Base-by-base conservation (phyloP, 1,284 basidiomycete genomes). In the Phellopilus nigrolimitatus region DNA sequence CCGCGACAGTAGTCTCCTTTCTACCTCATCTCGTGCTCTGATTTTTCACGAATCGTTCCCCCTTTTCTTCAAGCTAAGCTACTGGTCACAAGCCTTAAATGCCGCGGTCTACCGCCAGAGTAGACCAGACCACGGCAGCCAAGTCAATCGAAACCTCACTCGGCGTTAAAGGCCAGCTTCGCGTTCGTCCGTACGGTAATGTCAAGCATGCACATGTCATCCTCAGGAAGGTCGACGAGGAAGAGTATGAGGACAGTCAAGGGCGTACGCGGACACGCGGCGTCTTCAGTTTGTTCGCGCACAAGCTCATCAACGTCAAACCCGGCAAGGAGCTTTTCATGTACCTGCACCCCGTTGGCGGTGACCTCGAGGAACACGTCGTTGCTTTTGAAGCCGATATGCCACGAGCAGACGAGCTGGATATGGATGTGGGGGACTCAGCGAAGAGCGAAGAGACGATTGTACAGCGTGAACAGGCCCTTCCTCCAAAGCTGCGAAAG, bases 321-420 rank as follows among this genome's bases (percentile, higher is more conserved):
- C 47, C 53, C 22, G 53, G 53, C 19, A 54, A 54, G 33, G 53
- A 54, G 27, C 41, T 54, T 17, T 54, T 50, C 42, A 30, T 54
- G 31, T 49, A 25, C 34, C 39, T 49, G 15, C 47, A 49, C 12
- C 38, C 47, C 15, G 42, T 48, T 22, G 22, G 43, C 31, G 48
- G 43, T 22, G 49, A 50, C n/a, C 40, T 54, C 10, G 22, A 54
- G 22, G 53, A 54, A 24, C 36, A 30, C 2, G 44, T 48, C 13
- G 48, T 54, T 3, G 38, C 53, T 4, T 27, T 54, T 13, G 53
- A 54, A 36, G 53, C 47, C n/a, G 53, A 54, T 31, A 43, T 54
- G 12, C 19, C 28, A 19, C 15, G 22, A 40, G 24, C 25, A 46
- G 24, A 40, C 19, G 53, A 50, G 22, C 25, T 39, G 9, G 48